Evolutionary conservation across 495 filamentous ascomycete species (phyloP).

Genomic region (Hyaloscypha finlandica): DNA sequence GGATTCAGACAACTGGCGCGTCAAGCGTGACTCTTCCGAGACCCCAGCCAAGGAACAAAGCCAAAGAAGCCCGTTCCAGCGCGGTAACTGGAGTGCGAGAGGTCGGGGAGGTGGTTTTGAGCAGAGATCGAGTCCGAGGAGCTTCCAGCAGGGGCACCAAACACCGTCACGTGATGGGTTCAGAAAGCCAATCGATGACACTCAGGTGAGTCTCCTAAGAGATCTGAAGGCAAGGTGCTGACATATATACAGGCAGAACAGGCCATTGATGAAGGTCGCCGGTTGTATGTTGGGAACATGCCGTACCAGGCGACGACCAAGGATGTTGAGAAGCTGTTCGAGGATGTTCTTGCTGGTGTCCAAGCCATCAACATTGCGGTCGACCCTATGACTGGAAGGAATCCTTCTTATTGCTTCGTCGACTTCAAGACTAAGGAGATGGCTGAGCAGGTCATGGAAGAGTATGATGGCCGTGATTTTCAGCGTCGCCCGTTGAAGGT

Average conservation of each 20-base stretch:
- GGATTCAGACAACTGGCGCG: slow-evolving; percentile 30
- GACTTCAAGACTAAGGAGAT: slow-evolving; percentile 58
- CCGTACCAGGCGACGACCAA: slow-evolving; percentile 62
- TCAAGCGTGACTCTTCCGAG: slow-evolving; percentile 22
- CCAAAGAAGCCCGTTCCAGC: background rate
- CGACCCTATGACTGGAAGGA: slow-evolving; percentile 66
- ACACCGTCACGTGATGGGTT: slow-evolving; percentile 14
- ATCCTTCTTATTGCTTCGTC: slow-evolving; percentile 73
- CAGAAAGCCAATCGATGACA: slow-evolving; percentile 9
- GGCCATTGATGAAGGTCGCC: slow-evolving; percentile 51
- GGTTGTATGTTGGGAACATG: slow-evolving; percentile 70
- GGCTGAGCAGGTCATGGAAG: slow-evolving; percentile 56
- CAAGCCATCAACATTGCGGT: slow-evolving; percentile 66
- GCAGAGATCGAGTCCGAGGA: slow-evolving; percentile 2
- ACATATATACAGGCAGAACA: slow-evolving; percentile 29
- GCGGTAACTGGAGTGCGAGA: background rate
- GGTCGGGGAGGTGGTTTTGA: slow-evolving; percentile 1
- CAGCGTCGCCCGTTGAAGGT: slow-evolving; percentile 60
- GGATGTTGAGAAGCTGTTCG: slow-evolving; percentile 62
- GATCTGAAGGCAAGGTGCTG: background rate
- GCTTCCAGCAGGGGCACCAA: background rate
- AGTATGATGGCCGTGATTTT: slow-evolving; percentile 53
- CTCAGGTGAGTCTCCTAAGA: slow-evolving; percentile 10
- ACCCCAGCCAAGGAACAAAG: background rate
- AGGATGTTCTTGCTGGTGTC: slow-evolving; percentile 32